Conservation (phyloP, 306 rosid species). For the Senna tora region DNA sequence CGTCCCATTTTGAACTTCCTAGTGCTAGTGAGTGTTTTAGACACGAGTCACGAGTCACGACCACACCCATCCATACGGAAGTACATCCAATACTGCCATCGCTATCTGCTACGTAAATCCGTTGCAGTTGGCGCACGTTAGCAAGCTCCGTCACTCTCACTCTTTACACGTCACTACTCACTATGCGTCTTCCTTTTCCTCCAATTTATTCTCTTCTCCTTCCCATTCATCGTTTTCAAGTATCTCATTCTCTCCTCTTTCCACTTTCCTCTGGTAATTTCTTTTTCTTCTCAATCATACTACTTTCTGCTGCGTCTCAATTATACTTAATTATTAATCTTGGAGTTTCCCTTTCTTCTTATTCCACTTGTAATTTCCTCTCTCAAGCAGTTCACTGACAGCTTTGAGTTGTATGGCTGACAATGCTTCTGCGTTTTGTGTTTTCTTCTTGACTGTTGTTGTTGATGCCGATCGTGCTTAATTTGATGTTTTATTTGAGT, state of each 20-base stretch:
- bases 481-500: background rate
- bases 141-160: background rate
- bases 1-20: too few relatives aligned
- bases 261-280: background rate
- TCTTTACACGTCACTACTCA: background rate
- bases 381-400: background rate
- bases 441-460: slow-evolving; percentile 1
- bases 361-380: background rate
- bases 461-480: background rate
- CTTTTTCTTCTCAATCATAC: background rate
- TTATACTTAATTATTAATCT: background rate
- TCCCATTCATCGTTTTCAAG: background rate
- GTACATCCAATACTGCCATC: too few relatives aligned
- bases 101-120: background rate
- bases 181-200: background rate
- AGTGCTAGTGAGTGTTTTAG: too few relatives aligned
- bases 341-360: background rate
- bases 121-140: background rate
- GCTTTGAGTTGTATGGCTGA: background rate
- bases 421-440: background rate
- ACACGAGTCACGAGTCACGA: too few relatives aligned
- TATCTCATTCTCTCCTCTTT: background rate
- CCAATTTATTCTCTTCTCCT: background rate
- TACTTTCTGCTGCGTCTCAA: background rate
- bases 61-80: too few relatives aligned